These are phyloP conservation scores for Cercospora sojina DNA, from an alignment of 2,329 filamentous ascomycete genomes.

Conservation along the genomic window DNA sequence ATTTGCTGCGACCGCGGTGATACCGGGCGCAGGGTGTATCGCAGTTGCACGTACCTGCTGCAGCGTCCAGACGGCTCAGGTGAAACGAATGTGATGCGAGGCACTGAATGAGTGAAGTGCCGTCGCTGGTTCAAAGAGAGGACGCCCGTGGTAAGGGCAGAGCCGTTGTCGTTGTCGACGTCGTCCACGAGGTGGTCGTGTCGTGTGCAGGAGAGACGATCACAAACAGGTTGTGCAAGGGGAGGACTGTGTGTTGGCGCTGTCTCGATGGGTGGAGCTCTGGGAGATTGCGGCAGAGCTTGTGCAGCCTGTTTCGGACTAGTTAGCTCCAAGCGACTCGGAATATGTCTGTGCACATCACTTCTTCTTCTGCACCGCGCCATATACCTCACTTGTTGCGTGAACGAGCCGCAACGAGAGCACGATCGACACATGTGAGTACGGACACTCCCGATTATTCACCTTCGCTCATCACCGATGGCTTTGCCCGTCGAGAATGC, in stretches of 20 bases:
- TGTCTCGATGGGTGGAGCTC: background rate
- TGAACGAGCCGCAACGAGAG: background rate
- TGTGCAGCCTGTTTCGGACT: background rate
- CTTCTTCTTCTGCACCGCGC: background rate
- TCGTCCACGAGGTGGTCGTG: background rate
- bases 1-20: background rate
- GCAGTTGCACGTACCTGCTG: conserved; percentile 12
- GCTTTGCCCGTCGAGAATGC: too few species aligned
- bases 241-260: background rate
- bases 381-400: background rate
- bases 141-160: conserved; percentile 10
- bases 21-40: background rate
- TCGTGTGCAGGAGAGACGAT: background rate
- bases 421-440: background rate
- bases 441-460: background rate
- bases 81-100: conserved; percentile 9
- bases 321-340: background rate
- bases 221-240: background rate
- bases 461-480: background rate
- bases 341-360: background rate
- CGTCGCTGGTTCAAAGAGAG: conserved; percentile 10
- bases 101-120: conserved; percentile 15
- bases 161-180: background rate
- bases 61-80: background rate
- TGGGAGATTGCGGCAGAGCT: background rate